phyloP scores from a whole-genome alignment of 768 basidiomycete genomes.

The Lyophyllum decastes region DNA sequence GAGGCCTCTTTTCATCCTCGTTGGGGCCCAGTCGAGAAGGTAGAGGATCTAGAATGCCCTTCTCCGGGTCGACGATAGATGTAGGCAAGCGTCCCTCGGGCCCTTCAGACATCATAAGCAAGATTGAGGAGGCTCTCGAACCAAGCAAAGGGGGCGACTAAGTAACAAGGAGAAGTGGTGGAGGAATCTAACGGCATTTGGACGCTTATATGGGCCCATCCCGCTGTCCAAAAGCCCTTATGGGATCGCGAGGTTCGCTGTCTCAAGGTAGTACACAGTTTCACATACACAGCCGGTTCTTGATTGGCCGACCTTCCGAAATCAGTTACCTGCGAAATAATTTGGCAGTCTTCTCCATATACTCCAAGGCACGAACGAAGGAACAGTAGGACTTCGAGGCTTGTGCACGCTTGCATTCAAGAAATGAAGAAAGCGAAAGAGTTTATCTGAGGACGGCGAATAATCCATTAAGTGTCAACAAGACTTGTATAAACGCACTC shows the following conservation, averaged over 20 bases:
- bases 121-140: constrained; percentile 14
- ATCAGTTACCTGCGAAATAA: neutral
- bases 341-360: neutral
- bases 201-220: constrained; percentile 3
- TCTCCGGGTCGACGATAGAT: constrained; percentile 54
- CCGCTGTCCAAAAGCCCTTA: neutral
- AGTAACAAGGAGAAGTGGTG: constrained; percentile 22
- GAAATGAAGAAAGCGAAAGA: neutral
- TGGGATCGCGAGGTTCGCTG: neutral
- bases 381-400: neutral
- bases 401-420: neutral
- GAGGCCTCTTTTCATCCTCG: constrained; percentile 39
- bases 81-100: constrained; percentile 37
- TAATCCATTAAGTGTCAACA: neutral
- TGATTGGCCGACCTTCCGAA: neutral
- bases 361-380: neutral
- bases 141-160: constrained; percentile 15
- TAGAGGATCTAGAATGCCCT: constrained; percentile 51
- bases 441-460: neutral
- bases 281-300: neutral
- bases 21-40: constrained; percentile 29
- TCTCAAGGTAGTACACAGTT: neutral
- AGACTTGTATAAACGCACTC: neutral
- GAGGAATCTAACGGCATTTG: neutral
- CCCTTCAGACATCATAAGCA: constrained; percentile 52